A percentile compares a stretch with the other conserved stretches of the same genome.
Conservation (phyloP, 306 rosid species). For the Vigna radiata region DNA sequence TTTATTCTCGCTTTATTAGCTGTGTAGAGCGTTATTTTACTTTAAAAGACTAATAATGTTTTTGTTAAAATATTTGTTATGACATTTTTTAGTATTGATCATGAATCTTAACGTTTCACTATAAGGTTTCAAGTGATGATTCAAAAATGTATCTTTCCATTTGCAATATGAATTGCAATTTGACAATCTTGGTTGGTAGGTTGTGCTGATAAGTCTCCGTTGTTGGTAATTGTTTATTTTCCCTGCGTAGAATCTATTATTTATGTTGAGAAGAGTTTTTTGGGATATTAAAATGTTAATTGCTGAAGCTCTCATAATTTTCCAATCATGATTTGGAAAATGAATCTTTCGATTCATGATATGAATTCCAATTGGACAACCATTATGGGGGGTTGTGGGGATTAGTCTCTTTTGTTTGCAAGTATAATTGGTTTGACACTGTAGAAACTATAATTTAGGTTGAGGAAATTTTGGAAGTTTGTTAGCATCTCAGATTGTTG, state of each 20-base stretch:
- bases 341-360: not conserved
- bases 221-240: not conserved
- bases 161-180: no score
- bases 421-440: not conserved
- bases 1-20: not conserved
- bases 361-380: not conserved
- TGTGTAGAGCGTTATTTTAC: not conserved
- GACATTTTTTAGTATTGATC: not conserved
- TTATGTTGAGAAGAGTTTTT: no score
- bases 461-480: not conserved
- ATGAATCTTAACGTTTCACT: not conserved
- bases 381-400: not conserved
- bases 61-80: no score
- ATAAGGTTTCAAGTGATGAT: no score
- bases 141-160: no score
- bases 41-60: not conserved
- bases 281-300: not conserved
- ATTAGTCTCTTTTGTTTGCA: not conserved
- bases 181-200: no score
- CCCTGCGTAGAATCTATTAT: not conserved
- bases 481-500: not conserved
- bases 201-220: no score
- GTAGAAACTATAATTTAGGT: not conserved
- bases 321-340: not conserved
- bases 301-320: not conserved